A percentile compares a stretch with the other conserved stretches of the same genome.
Conservation (phyloP, 371 early-diverging fungal genomes). For the Mortierella sp. region DNA sequence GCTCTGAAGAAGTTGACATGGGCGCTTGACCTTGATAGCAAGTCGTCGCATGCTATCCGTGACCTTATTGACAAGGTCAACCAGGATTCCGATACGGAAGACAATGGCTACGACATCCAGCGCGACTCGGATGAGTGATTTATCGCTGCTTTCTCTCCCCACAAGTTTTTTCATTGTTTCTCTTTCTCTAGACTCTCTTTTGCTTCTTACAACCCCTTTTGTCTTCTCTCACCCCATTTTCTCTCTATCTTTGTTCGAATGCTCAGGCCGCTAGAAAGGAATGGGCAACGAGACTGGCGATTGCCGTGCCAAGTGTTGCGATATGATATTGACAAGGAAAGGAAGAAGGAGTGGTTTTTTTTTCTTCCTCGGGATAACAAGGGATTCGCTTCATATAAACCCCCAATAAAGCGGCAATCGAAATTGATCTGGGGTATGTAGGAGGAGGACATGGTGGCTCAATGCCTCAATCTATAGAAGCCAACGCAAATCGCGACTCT, state of each 20-base stretch:
- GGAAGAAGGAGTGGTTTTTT: too few relatives aligned
- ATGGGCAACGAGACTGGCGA: not conserved
- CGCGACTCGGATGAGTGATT: conserved; percentile 23
- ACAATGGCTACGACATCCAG: conserved; percentile 30
- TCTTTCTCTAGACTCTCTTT: not conserved
- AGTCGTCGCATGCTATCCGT: conserved; percentile 63
- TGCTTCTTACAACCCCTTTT: not conserved
- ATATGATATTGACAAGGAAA: not conserved
- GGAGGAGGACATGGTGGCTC: not conserved
- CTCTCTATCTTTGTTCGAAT: not conserved
- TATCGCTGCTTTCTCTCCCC: not conserved
- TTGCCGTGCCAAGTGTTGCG: not conserved
- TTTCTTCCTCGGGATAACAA: not conserved
- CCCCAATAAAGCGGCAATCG: conserved; percentile 1
- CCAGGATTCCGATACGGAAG: conserved; percentile 29
- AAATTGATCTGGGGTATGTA: not conserved
- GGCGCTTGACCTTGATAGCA: conserved; percentile 73
- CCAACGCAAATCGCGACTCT: not conserved
- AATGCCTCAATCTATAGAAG: not conserved
- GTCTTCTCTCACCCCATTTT: not conserved
- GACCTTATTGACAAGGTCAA: conserved; percentile 68
- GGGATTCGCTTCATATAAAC: not conserved
- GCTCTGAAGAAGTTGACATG: conserved; percentile 73
- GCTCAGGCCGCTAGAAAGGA: not conserved
- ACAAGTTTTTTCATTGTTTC: not conserved